Evolutionary conservation across 345 rosid genomes (phyloP), one percentile per base, ranked within the genome.

Genomic region (Lumnitzera racemosa): DNA sequence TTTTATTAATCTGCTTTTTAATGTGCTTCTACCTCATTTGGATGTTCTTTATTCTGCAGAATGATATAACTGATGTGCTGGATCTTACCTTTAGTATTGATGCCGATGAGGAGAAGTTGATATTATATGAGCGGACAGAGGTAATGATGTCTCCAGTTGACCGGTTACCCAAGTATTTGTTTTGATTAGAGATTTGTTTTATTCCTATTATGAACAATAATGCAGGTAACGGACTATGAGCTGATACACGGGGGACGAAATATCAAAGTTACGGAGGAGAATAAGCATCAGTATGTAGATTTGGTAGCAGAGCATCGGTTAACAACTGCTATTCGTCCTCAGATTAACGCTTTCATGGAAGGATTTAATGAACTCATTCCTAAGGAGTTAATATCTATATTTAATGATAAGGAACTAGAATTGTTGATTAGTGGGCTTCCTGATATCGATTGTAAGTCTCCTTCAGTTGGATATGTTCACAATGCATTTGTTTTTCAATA

Each of bases 311-410:
- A 89, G 73, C 96, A 92, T 80, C 91, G 91, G 61, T 70, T 92
- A 80, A 92, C 98, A 0, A 92, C 96, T 24, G 96, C 98, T 65
- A 92, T 92, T 70, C 96, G 96, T 59, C 97, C 98, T 71, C 98
- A 89, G 72, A 92, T 92, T 57, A 89, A 79, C 74, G 96, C 98
- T 49, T 92, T 89, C 64, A 47, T 89, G 69, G 97, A 89, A 59
- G 98, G 98, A 57, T 89, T 92, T 75, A 79, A 36, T 49, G 98
- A 92, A 72, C 68, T 92, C 62, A 86, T 92, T 66, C 79, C 70
- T 9, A 66, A 83, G 72, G 97, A 92, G 27, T 74, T 92, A 55
- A 87, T 92, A 66, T 80, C 98, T 11, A 87, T 89, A 58, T 92
- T 92, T 56, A 78, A 92, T 60, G 98, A 92, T 78, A 92, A 92